Percentiles rank a stretch among this genome's conserved stretches.
phyloP scores from a whole-genome alignment of 2,329 filamentous ascomycete species.

The Fusarium protoensiforme region DNA sequence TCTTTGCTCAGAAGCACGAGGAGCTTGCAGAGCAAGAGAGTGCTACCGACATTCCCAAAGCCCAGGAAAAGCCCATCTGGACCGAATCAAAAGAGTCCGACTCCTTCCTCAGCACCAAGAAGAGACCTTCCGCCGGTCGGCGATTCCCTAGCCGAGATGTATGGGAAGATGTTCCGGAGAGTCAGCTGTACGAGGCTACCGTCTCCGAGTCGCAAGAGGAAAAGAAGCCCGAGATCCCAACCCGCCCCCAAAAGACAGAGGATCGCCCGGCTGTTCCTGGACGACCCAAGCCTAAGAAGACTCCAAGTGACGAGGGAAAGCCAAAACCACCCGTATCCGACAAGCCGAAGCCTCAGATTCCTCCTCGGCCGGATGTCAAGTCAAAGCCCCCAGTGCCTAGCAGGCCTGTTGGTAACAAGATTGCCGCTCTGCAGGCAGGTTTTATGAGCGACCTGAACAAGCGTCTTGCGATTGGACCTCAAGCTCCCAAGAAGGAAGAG shows the following conservation, averaged over 20 bases:
- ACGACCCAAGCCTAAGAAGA: constrained; percentile 64
- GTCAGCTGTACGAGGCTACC: constrained; percentile 81
- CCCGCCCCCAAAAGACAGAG: constrained; percentile 53
- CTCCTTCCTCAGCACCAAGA: constrained; percentile 56
- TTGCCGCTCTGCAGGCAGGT: constrained; percentile 88
- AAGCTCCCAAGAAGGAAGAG: constrained; percentile 80
- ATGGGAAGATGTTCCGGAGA: constrained; percentile 94
- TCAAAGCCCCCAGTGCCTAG: constrained; percentile 84
- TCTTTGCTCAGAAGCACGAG: constrained; percentile 74
- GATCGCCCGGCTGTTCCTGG: constrained; percentile 61
- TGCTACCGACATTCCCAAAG: constrained; percentile 41
- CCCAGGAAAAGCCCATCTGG: constrained; percentile 56
- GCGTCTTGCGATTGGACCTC: constrained; percentile 83
- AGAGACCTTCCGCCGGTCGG: constrained; percentile 68
- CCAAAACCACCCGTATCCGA: constrained; percentile 59
- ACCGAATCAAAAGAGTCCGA: constrained; percentile 55
- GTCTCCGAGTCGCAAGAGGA: constrained; percentile 57
- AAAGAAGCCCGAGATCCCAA: constrained; percentile 45
- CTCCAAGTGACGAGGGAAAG: constrained; percentile 51
- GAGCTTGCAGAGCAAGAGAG: constrained; percentile 70
- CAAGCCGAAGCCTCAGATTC: constrained; percentile 69
- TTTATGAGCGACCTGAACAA: constrained; percentile 96
- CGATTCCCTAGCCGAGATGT: constrained; percentile 93
- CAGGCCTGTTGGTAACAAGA: constrained; percentile 83
- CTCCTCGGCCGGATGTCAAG: constrained; percentile 71